Evolutionary conservation across 768 basidiomycete species (phyloP), one percentile per base, ranked within the genome.

Genomic region (Erythrobasidium yunnanense): DNA sequence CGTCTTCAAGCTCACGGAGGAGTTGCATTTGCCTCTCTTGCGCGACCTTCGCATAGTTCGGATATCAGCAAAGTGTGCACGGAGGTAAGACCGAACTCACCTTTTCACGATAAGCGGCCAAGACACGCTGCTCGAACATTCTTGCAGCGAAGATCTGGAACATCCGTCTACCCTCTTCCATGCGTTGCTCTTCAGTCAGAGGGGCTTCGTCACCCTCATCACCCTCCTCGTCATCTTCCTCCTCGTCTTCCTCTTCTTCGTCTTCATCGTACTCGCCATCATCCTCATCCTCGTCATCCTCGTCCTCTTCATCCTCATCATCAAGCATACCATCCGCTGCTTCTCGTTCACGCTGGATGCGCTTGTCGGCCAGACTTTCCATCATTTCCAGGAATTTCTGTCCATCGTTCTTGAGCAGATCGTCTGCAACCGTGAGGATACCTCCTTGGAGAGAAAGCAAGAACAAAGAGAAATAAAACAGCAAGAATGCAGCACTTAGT

Each of bases 301-400:
- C 83, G 0, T 79, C 82, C 0, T 83, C 84, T 0, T 83, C 84
- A 0, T 82, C 82, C 1, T 83, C 82, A 2, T 82, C 83, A 4
- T 83, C 82, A 34, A 82, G 76, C 55, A 78, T 83, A 22, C 81
- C 81, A 27, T 83, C 85, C 23, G 66, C 72, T 15, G 65, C 70
- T 47, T 70, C 71, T n/a, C 73, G 87, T 74, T 96, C 92, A 2
- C 92, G 83, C 71, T 88, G 86, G 83, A 93, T 89, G 49, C 93
- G 83, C 54, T 90, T 83, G 74, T 95, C 90, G 0, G 93, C 92
- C 20, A 99, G 82, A 77, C 93, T 90, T 76, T 97, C 95, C 95
- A 99, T 99, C 95, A 99, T 99, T 80, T 99, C 95, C 72, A 99
- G 79, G 79, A 99, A 99, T 79, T 95, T 96, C 73, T 91, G 89